A percentile compares a stretch with the other conserved stretches of the same genome.
Evolutionary conservation across 768 basidiomycete species (phyloP).

Genomic region (Glaciozyma antarctica): DNA sequence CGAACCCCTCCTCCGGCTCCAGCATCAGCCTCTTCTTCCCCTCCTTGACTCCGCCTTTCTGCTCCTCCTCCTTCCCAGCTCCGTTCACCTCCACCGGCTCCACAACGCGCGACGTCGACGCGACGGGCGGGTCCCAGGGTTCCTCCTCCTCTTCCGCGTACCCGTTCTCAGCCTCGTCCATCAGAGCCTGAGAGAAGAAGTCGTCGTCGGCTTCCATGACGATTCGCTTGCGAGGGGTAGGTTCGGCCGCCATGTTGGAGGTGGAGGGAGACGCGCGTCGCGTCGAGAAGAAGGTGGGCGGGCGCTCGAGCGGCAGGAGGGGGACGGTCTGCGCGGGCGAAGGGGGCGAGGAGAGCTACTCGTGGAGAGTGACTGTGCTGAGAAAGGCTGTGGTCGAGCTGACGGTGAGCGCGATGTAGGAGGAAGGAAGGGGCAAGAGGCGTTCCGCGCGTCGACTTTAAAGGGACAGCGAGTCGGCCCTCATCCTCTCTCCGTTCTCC

Average conservation of each 20-base stretch:
- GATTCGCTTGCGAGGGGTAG: slow-evolving; percentile 2
- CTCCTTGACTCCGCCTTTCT: not conserved
- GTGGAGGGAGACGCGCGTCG: not conserved
- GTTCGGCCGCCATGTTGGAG: not conserved
- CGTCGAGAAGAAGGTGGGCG: not conserved
- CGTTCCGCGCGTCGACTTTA: too few species aligned
- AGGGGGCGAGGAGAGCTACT: too few species aligned
- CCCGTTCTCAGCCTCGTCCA: slow-evolving; percentile 4
- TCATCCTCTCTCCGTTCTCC: too few species aligned
- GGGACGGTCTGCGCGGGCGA: too few species aligned
- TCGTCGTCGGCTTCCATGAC: slow-evolving; percentile 12
- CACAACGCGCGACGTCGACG: not conserved
- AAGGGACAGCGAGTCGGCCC: too few species aligned
- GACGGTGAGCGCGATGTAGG: too few species aligned
- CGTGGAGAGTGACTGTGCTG: too few species aligned
- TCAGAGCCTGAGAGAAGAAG: not conserved
- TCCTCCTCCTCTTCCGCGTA: not conserved
- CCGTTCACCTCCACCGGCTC: not conserved
- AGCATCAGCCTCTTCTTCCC: slow-evolving; percentile 2
- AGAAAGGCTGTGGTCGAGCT: too few species aligned
- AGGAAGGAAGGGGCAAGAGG: too few species aligned
- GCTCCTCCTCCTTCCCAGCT: not conserved
- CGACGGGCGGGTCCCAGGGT: not conserved
- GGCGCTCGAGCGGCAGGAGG: not conserved
- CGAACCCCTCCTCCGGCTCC: slow-evolving; percentile 1